Base-by-base conservation (phyloP, 176 grass and related monocot species). In the Juncus effusus region DNA sequence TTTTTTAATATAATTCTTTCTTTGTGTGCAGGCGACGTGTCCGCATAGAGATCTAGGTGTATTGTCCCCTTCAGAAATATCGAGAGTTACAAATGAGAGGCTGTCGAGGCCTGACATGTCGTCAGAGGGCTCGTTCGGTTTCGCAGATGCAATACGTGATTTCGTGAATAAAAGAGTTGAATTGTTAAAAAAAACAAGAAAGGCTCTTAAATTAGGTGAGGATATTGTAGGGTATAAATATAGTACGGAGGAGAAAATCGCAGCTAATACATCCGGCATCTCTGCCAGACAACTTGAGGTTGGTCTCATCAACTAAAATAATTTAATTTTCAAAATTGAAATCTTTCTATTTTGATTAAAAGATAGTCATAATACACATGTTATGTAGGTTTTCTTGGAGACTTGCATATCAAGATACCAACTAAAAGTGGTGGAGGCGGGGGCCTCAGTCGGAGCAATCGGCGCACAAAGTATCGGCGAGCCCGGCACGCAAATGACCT, bases 391-490 rank as follows among this genome's bases (percentile, higher is more conserved):
- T 66, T 96, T 96, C 65, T 79, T 96, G 66, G 87, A 96, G 61
- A 96, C 84, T 10, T 96, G 92, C 76, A 88, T 88, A 81, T 96
- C 74, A 64, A 87, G 92, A 56, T 96, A 96, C 80, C 79, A 88
- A 49, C 74, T 74, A 13, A 96, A 88, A 80, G 85, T 74, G 82
- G 84, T 91, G 39, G 92, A 96, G 78, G 87, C 87, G 41, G 92
- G 92, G 83, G 84, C 87, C 37, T 78, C 92, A 35, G 68, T 96
- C 79, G 92, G 92, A 51, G 92, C 92, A 81, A 96, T 91, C 15
- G 92, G 92, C 37, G 92, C 92, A 62, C 92, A 96, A 74, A 96
- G 92, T 88, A 96, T 96, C 63, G 92, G 92, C 59, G 92, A 96
- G 59, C 92, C 92, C 54, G 92, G 92, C 62, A 96, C 92, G 38